Evolutionary conservation across 441 rosid genomes (phyloP).

Genomic region (Cnidoscolus chayamansa): DNA sequence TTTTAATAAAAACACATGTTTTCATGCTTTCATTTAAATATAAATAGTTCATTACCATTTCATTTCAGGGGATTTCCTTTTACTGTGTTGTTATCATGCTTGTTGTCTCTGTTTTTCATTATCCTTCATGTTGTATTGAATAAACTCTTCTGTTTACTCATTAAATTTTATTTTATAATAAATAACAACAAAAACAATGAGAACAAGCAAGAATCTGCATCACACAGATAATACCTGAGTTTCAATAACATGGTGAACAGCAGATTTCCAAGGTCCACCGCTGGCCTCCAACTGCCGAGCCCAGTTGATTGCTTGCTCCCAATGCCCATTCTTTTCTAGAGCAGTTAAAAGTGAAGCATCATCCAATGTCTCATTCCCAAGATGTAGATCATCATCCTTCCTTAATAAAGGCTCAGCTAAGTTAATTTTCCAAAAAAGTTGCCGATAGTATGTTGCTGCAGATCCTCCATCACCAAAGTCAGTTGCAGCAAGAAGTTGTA

Average conservation of each 20-base stretch:
- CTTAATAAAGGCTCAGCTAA: slow-evolving; percentile 88
- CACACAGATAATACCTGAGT: slow-evolving; percentile 67
- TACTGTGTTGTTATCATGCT: neutral
- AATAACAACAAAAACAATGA: neutral
- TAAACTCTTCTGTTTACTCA: neutral
- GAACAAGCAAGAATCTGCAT: neutral
- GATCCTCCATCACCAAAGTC: slow-evolving; percentile 96
- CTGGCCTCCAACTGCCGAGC: slow-evolving; percentile 92
- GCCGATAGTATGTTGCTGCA: slow-evolving; percentile 69
- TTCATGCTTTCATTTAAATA: too few relatives aligned
- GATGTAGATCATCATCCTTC: slow-evolving; percentile 62
- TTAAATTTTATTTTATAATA: too few relatives aligned
- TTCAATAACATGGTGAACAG: slow-evolving; percentile 90
- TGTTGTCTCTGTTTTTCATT: neutral
- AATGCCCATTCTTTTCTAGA: slow-evolving; percentile 74
- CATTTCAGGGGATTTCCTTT: neutral
- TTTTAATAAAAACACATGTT: too few relatives aligned
- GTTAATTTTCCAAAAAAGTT: slow-evolving; percentile 91
- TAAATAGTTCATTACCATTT: too few relatives aligned
- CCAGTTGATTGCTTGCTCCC: slow-evolving; percentile 99
- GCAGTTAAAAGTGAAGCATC: slow-evolving; percentile 89
- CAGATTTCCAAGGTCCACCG: slow-evolving; percentile 86
- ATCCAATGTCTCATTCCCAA: slow-evolving; percentile 84
- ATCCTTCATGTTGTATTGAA: slow-evolving; percentile 1
- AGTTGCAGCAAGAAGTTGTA: slow-evolving; percentile 85